Conservation (phyloP, 2,329 filamentous ascomycete genomes). For the Helminthosporium solani region DNA sequence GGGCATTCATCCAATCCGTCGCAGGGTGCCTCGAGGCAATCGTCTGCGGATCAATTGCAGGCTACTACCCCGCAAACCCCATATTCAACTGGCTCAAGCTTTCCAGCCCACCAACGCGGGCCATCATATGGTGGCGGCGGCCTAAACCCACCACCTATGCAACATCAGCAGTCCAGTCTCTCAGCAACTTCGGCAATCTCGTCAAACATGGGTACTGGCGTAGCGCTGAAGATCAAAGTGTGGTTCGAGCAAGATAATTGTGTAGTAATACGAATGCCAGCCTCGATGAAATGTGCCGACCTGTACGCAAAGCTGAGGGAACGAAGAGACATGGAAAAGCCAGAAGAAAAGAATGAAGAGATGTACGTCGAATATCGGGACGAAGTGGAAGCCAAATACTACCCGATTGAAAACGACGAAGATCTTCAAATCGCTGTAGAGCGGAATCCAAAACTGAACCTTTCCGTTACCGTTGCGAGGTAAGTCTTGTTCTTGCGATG, state of each 20-base stretch:
- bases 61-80: constrained; percentile 38
- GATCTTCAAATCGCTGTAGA: constrained; percentile 79
- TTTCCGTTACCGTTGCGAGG: constrained; percentile 48
- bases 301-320: constrained; percentile 83
- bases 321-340: constrained; percentile 68
- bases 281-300: constrained; percentile 73
- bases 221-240: constrained; percentile 81
- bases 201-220: constrained; percentile 23
- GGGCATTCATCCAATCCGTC: constrained; percentile 41
- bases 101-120: constrained; percentile 47
- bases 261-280: constrained; percentile 85
- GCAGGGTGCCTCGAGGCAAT: constrained; percentile 40
- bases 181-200: constrained; percentile 32
- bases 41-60: constrained; percentile 42
- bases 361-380: constrained; percentile 84
- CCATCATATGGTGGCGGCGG: constrained; percentile 35
- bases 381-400: constrained; percentile 73
- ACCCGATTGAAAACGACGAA: constrained; percentile 73
- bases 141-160: constrained; percentile 39
- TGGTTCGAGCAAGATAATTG: constrained; percentile 84
- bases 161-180: constrained; percentile 39
- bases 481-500: constrained; percentile 9
- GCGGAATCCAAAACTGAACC: constrained; percentile 81
- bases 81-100: constrained; percentile 37
- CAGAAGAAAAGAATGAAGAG: constrained; percentile 58